Conservation (phyloP, 2,329 filamentous ascomycete species). For the Colletotrichum gigasporum region DNA sequence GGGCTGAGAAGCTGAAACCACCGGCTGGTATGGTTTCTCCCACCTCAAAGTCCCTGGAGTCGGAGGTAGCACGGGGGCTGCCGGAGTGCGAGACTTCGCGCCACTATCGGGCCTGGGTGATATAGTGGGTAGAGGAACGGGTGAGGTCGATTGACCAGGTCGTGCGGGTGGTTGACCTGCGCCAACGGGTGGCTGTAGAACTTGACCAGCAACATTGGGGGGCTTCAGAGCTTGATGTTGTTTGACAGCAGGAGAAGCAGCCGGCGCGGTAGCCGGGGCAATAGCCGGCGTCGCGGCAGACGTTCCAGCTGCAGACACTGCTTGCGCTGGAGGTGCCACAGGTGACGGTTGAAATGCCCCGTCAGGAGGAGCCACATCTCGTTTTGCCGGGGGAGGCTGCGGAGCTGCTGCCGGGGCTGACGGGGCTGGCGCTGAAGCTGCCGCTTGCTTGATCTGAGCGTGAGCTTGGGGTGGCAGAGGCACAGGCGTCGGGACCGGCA, state of each 20-base stretch:
- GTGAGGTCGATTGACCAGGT: slow-evolving; percentile 29
- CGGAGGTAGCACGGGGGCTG: slow-evolving; percentile 34
- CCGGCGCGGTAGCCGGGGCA: slow-evolving; percentile 24
- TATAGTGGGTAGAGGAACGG: slow-evolving; percentile 38
- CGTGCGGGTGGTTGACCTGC: slow-evolving; percentile 42
- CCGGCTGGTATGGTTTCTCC: slow-evolving; percentile 53
- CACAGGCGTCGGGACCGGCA: slow-evolving; percentile 23
- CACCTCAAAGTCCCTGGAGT: slow-evolving; percentile 46
- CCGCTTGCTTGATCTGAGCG: slow-evolving; percentile 1
- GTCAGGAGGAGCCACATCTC: slow-evolving; percentile 18
- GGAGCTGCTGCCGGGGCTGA: not conserved
- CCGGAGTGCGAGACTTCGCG: slow-evolving; percentile 43
- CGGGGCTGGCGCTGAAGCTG: not conserved
- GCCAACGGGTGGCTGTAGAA: slow-evolving; percentile 48
- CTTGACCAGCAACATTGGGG: slow-evolving; percentile 39
- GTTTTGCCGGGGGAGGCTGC: not conserved
- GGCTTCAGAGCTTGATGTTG: slow-evolving; percentile 47
- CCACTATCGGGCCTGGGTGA: slow-evolving; percentile 45
- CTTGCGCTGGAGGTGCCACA: slow-evolving; percentile 12
- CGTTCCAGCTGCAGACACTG: not conserved
- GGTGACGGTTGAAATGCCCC: slow-evolving; percentile 22
- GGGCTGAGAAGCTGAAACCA: slow-evolving; percentile 37
- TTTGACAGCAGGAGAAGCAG: slow-evolving; percentile 35
- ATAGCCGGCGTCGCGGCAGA: slow-evolving; percentile 29
- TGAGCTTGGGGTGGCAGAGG: slow-evolving; percentile 25